These are phyloP conservation scores for Pseudognaphalium luteoalbum DNA, from an alignment of 129 eudicot genomes.

Conservation along the genomic window DNA sequence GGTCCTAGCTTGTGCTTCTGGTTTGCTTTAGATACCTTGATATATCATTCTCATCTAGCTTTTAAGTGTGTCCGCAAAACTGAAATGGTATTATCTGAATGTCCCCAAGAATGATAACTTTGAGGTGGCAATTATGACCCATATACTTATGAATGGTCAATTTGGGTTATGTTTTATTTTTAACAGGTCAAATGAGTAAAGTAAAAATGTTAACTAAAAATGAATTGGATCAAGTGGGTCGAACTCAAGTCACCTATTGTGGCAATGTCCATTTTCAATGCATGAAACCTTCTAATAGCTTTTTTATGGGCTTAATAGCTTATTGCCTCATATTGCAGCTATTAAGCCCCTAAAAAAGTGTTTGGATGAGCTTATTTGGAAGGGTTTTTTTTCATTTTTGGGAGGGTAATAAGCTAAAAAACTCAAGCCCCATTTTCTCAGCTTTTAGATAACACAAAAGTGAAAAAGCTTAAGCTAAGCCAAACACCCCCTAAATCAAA, in stretches of 20 bases:
- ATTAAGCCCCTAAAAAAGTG: too few relatives aligned
- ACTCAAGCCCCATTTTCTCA: too few relatives aligned
- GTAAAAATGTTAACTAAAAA: neutral
- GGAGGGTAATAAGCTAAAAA: too few relatives aligned
- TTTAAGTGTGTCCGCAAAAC: neutral
- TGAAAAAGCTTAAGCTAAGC: too few relatives aligned
- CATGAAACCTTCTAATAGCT: too few relatives aligned
- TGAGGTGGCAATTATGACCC: neutral
- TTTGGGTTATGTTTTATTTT: neutral
- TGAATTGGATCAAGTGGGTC: neutral
- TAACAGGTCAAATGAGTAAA: neutral
- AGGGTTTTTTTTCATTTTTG: too few relatives aligned
- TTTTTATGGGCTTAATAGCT: too few relatives aligned
- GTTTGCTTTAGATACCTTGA: slow-evolving; percentile 1
- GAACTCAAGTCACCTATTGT: neutral
- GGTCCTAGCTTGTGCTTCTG: neutral
- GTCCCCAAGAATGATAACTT: slow-evolving; percentile 7
- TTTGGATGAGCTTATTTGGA: too few relatives aligned
- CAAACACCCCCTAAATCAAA: neutral
- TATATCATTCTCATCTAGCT: neutral
- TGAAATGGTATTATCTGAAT: neutral
- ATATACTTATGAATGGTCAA: neutral
- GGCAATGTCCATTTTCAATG: too few relatives aligned
- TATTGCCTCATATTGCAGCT: too few relatives aligned
- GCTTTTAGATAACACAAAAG: too few relatives aligned